A percentile compares a stretch with the other conserved stretches of the same genome.
Evolutionary conservation across 1,284 basidiomycete species (phyloP).

Genomic region (Leccinum subrobustum): DNA sequence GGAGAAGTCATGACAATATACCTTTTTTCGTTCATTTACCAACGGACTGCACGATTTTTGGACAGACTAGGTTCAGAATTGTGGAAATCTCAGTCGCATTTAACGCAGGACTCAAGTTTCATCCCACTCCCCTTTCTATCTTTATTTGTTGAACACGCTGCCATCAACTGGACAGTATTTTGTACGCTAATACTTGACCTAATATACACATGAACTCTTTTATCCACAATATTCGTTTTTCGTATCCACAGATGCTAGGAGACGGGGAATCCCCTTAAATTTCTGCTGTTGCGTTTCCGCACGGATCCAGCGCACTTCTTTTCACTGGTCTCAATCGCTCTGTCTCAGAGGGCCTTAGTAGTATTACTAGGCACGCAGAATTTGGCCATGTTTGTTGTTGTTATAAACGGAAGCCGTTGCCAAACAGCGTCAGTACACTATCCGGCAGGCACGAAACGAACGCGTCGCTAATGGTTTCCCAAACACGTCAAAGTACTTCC

Average conservation of each 20-base stretch:
- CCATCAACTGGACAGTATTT: not conserved
- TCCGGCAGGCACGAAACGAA: not conserved
- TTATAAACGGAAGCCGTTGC: constrained; percentile 28
- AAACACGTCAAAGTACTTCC: constrained; percentile 16
- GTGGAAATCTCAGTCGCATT: not conserved
- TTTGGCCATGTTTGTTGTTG: constrained; percentile 17
- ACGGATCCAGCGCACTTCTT: too few species aligned
- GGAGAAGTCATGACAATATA: constrained; percentile 39
- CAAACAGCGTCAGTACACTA: constrained; percentile 16
- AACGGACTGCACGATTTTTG: not conserved
- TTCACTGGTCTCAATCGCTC: too few species aligned
- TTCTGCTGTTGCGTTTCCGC: too few species aligned
- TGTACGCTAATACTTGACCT: not conserved
- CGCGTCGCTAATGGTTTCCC: constrained; percentile 17
- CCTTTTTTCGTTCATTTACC: not conserved
- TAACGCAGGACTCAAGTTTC: not conserved
- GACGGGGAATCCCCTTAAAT: too few species aligned
- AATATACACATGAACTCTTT: not conserved
- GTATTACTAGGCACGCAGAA: not conserved
- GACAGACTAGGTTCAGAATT: not conserved
- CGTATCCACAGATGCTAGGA: too few species aligned
- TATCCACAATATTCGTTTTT: not conserved
- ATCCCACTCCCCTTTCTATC: not conserved
- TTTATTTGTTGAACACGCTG: not conserved
- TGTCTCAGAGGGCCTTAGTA: too few species aligned